Base-by-base conservation (phyloP, 2,329 filamentous ascomycete genomes). In the Pseudogymnoascus pannorum region DNA sequence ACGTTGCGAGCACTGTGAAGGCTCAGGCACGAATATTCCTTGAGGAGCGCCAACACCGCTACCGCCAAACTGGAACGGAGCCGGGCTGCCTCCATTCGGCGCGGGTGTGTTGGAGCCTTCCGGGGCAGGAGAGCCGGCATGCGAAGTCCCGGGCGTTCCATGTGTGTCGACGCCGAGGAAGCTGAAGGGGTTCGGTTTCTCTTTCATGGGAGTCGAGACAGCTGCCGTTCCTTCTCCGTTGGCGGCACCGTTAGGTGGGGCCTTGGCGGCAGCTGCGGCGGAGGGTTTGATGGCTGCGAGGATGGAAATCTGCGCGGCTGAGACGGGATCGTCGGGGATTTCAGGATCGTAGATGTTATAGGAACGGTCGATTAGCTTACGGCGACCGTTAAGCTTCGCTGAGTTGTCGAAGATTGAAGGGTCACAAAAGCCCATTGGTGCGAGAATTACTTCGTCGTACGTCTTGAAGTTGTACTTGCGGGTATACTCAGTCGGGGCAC, bases 381-480 rank as follows among this genome's bases (percentile, higher is more conserved):
- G 85, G 58, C 93, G 86, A 42, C 90, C 87, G 18, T 81, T 78
- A 9, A 97, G 82, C 77, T 99, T 99, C 35, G 82, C 76, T 26
- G 82, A 85, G 68, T 92, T 88, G 71, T 96, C 91, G 67, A 97
- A 96, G 60, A 97, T 88, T 2, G 83, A 78, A 0, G 94, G 93
- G 63, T 93, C 89, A 73, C 95, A 97, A 69, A 92, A 89, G n/a
- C 92, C 92, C 87, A 96, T 91, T 1, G 92, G 89, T 0, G 94
- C 89, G n/a, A 99, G 81, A 68, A 96, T 90, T 20, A 95, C 89
- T 74, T 97, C 94, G 68, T 99, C 94, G 70, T 97, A 99, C 0
- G 90, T 92, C 79, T 97, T 97, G 81, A 97, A 97, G 40, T 87
- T 85, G 75, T 96, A 97, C 75, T 96, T 97, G 65, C 87, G 84